Base-by-base conservation (phyloP, 108 stramenopile genomes). In the Fistulifera pelliculosa region DNA sequence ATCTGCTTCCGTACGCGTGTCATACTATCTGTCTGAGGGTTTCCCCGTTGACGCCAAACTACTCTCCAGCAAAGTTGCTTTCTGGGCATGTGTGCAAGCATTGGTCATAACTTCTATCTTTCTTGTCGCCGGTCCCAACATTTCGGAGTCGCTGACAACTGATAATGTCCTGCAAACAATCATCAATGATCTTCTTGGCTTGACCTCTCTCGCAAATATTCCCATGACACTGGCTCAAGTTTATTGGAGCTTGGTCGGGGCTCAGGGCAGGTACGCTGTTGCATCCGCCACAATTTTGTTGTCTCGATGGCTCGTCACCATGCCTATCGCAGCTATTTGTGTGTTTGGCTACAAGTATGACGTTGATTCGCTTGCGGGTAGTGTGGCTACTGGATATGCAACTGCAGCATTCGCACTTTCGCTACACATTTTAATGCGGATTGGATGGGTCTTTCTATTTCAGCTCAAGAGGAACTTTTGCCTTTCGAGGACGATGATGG, bases 171-270 rank as follows among this genome's bases (percentile, higher is more conserved):
- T 89, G 23, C 80, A 85, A 64, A 52, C 60, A 18, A 59, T 89
- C 52, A 51, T 83, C 48, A 61, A 64, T 41, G 56, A 71, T 24
- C 38, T 79, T 14, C 70, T 89, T n/a, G 78, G 70, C n/a, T 28
- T 79, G 39, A 53, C 83, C 3, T 82, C 78, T 15, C 47, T 88
- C 38, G 87, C 83, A 49, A 80, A 85, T 53, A 40, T 81, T 4
- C 55, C 75, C 17, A 79, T 85, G 79, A 26, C 74, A 2, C 68
- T 76, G 35, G 64, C 75, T 19, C 74, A 75, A 60, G 60, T 79
- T 12, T 69, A 57, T 16, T 85, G 83, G 83, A 65, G 62, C n/a
- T 39, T 85, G 42, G 47, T 85, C 49, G 83, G 83, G 13, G 73
- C 79, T 14, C 79, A 80, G 50, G 79, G 77, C 2, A 49, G 79